Evolutionary conservation across 2,329 filamentous ascomycete species (phyloP).

Genomic region (Hypoxylon sp.): DNA sequence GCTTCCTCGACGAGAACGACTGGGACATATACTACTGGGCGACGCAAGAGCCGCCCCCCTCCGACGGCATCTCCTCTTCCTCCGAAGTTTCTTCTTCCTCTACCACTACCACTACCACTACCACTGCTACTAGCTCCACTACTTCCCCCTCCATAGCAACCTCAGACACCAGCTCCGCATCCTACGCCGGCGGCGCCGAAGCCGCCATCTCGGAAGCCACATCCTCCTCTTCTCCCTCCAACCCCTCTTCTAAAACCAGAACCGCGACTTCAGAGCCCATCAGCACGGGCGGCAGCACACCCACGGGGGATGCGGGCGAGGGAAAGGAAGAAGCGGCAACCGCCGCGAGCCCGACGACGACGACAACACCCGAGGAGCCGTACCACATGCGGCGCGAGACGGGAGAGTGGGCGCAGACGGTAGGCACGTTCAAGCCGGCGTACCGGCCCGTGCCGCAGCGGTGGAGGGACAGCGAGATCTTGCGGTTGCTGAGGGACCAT

Average conservation of each 20-base stretch:
- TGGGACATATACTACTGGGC: conserved; percentile 99
- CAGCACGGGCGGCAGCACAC: conserved; percentile 52
- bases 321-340: conserved; percentile 44
- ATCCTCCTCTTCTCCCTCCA: conserved; percentile 1
- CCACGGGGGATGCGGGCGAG: conserved; percentile 48
- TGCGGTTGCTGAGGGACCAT: conserved; percentile 83
- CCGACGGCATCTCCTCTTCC: conserved; percentile 48
- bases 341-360: conserved; percentile 49
- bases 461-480: conserved; percentile 87
- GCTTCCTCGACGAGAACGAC: conserved; percentile 98
- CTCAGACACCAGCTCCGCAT: conserved; percentile 65
- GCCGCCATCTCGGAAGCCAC: conserved; percentile 37
- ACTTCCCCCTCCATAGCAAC: conserved; percentile 60
- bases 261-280: conserved; percentile 26
- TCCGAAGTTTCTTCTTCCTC: conserved; percentile 30
- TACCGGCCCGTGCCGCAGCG: conserved; percentile 90
- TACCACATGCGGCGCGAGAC: conserved; percentile 55
- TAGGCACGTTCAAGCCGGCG: conserved; percentile 93
- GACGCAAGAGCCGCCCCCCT: conserved; percentile 80
- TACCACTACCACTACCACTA: conserved; percentile 43
- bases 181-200: conserved; percentile 56
- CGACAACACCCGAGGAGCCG: conserved; percentile 54
- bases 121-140: too few relatives aligned
- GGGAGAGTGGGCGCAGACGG: conserved; percentile 97
- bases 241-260: conserved; percentile 1